phyloP scores from a whole-genome alignment of 768 basidiomycete genomes.

The Paxillus ammoniavirescens region DNA sequence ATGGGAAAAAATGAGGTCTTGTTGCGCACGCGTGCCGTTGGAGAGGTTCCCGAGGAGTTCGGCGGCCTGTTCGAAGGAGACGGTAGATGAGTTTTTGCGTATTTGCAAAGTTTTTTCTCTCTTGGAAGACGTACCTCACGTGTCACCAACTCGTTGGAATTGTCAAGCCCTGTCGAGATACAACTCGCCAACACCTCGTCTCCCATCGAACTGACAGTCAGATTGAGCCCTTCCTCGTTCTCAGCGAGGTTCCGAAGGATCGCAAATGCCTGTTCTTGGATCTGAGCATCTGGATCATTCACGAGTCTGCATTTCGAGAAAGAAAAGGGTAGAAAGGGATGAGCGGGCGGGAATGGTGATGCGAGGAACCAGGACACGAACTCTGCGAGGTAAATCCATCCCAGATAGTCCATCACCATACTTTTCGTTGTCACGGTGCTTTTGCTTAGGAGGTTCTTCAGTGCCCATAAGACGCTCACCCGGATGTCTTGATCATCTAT shows the following conservation, averaged over 20 bases:
- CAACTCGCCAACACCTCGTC: conserved; percentile 42
- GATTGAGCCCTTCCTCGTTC: conserved; percentile 58
- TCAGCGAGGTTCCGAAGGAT: conserved; percentile 68
- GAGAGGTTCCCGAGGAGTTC: conserved; percentile 67
- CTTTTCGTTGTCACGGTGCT: conserved; percentile 57
- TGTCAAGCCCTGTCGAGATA: conserved; percentile 49
- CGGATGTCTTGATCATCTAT: conserved; percentile 55
- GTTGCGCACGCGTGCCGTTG: conserved; percentile 53
- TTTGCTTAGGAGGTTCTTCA: conserved; percentile 80
- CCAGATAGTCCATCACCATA: conserved; percentile 64
- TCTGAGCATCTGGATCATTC: conserved; percentile 46
- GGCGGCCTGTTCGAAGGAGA: conserved; percentile 42
- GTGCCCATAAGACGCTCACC: conserved; percentile 78
- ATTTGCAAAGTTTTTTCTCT: no score
- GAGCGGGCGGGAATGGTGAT: neutral
- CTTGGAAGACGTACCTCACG: conserved; percentile 41
- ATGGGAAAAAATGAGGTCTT: conserved; percentile 51
- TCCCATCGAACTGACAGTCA: conserved; percentile 57
- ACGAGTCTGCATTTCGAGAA: conserved; percentile 44
- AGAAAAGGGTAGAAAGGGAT: neutral
- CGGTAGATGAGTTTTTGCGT: neutral
- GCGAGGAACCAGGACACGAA: conserved; percentile 31
- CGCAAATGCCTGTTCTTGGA: conserved; percentile 72
- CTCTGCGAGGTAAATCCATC: conserved; percentile 61
- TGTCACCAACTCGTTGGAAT: conserved; percentile 51